Percentiles rank a stretch among this genome's conserved stretches.
Evolutionary conservation across 352 stramenopile species (phyloP).

Genomic region (Globisporangium viniferum): DNA sequence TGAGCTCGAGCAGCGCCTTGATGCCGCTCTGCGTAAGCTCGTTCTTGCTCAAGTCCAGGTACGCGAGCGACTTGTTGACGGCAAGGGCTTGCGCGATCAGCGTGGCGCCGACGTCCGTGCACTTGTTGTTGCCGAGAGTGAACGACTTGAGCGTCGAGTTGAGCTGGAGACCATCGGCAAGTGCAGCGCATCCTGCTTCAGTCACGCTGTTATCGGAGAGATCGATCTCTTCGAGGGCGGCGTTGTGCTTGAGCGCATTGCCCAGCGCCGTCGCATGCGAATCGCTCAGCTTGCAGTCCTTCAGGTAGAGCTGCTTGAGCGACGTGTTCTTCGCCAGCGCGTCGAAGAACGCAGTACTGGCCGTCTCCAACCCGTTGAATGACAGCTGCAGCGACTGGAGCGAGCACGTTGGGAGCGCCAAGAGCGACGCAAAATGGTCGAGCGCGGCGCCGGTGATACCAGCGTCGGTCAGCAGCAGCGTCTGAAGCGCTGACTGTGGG

Average conservation of each 20-base stretch:
- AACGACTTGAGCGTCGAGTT: conserved; percentile 51
- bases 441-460: conserved; percentile 45
- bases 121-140: conserved; percentile 60
- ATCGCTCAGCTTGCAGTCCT: conserved; percentile 60
- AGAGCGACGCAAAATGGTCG: conserved; percentile 36
- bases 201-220: conserved; percentile 70
- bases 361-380: conserved; percentile 53
- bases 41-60: conserved; percentile 74
- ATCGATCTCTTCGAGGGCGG: conserved; percentile 52
- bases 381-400: conserved; percentile 64
- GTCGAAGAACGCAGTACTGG: conserved; percentile 48
- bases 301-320: conserved; percentile 59
- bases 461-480: conserved; percentile 47
- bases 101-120: conserved; percentile 42
- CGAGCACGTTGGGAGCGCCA: conserved; percentile 42
- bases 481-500: conserved; percentile 22
- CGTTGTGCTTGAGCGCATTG: conserved; percentile 43
- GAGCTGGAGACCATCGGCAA: conserved; percentile 38
- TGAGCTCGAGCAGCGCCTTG: conserved; percentile 37
- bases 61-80: conserved; percentile 37
- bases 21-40: conserved; percentile 48
- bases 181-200: conserved; percentile 22
- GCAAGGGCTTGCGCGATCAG: conserved; percentile 35
- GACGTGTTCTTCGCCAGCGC: conserved; percentile 58
- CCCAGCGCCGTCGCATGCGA: conserved; percentile 36